Evolutionary conservation across 768 basidiomycete species (phyloP).

Genomic region (Coprinopsis strossmayeri): DNA sequence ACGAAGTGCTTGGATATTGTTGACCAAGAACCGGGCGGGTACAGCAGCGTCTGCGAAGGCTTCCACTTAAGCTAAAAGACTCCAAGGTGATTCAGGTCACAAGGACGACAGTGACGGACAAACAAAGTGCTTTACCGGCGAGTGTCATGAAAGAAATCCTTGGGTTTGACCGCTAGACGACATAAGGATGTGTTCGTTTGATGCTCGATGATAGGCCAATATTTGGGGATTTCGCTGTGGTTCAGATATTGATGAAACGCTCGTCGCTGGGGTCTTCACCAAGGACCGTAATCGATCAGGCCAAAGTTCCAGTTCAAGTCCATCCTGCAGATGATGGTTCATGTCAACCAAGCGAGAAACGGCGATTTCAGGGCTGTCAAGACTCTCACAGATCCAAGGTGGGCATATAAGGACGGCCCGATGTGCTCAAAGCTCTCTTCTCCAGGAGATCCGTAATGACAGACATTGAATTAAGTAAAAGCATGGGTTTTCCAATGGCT

Average conservation of each 20-base stretch:
- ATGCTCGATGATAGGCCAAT: constrained; percentile 8
- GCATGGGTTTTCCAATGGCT: constrained; percentile 18
- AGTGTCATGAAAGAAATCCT: constrained; percentile 6
- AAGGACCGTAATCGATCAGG: constrained; percentile 11
- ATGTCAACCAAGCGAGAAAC: not conserved
- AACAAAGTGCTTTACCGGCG: not conserved
- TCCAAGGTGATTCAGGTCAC: not conserved
- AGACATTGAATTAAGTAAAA: constrained; percentile 20
- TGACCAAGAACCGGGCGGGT: constrained; percentile 35
- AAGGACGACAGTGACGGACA: not conserved
- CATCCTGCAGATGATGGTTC: not conserved
- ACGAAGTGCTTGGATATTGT: constrained; percentile 25
- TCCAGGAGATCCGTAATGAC: constrained; percentile 22
- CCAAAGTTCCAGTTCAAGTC: constrained; percentile 4
- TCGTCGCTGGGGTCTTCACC: constrained; percentile 11
- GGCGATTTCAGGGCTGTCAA: not conserved
- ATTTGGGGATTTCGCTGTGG: constrained; percentile 3
- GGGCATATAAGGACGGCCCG: constrained; percentile 12
- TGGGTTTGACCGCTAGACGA: constrained; percentile 5
- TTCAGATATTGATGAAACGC: constrained; percentile 11
- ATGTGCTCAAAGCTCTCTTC: constrained; percentile 21
- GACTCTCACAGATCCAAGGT: not conserved
- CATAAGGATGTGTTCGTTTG: constrained; percentile 2
- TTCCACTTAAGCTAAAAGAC: not conserved
- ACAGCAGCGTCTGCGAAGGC: constrained; percentile 1